Conservation (phyloP, 495 filamentous ascomycete genomes). For the Penicillium atrosanguineum region DNA sequence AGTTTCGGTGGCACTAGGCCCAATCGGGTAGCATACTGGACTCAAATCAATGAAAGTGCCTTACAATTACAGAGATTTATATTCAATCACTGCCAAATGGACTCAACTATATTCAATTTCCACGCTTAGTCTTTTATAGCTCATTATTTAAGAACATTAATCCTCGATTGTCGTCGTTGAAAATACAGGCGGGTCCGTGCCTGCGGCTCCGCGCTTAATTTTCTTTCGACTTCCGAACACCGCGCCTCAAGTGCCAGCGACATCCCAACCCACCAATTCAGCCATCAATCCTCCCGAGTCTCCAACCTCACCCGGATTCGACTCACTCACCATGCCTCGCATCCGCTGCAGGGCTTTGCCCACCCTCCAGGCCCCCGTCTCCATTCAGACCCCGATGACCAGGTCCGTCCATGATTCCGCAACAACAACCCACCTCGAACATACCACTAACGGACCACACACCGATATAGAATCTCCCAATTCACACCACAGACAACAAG, state of each 20-base stretch:
- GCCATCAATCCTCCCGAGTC: constrained; percentile 6
- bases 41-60: not conserved
- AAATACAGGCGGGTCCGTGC: constrained; percentile 31
- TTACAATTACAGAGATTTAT: not conserved
- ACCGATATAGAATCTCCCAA: constrained; percentile 16
- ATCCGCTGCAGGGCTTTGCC: constrained; percentile 33
- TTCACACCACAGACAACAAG: constrained; percentile 16
- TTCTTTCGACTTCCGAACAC: constrained; percentile 32
- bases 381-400: constrained; percentile 20
- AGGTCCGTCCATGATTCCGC: constrained; percentile 17
- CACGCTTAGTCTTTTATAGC: not conserved
- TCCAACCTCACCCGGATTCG: not conserved
- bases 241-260: constrained; percentile 19
- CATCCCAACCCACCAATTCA: constrained; percentile 8
- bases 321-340: constrained; percentile 30
- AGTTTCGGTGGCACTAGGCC: constrained; percentile 29
- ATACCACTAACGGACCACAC: not conserved
- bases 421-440: not conserved
- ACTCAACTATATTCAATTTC: not conserved
- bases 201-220: constrained; percentile 41
- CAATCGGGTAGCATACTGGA: constrained; percentile 18
- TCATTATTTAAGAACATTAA: not conserved
- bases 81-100: not conserved
- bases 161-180: not conserved
- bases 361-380: constrained; percentile 20